phyloP scores from a whole-genome alignment of 176 grass and related monocot genomes.

The Paspalum vaginatum region DNA sequence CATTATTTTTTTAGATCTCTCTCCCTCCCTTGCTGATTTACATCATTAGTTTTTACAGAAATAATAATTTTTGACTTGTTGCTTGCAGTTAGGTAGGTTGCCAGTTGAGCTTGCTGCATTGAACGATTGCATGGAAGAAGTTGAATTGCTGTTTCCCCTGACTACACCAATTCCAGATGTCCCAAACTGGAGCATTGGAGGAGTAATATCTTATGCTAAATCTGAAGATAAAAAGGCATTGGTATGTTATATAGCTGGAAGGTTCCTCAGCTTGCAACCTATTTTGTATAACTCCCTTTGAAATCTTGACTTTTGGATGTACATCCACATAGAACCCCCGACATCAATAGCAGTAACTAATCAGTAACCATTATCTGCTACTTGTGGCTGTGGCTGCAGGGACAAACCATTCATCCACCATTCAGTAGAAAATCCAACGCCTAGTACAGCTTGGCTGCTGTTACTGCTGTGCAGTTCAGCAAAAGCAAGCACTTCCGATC shows the following conservation, averaged over 20 bases:
- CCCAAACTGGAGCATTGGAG: conserved; percentile 33
- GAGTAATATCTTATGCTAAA: conserved; percentile 29
- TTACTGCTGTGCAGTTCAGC: too few species aligned
- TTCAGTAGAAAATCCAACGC: too few species aligned
- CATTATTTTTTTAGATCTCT: neutral
- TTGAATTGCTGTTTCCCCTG: conserved; percentile 29
- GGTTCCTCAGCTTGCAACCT: too few species aligned
- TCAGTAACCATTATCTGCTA: too few species aligned
- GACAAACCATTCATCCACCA: too few species aligned
- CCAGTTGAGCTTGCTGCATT: conserved; percentile 22
- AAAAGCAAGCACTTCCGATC: too few species aligned
- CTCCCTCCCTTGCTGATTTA: neutral
- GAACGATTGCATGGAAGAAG: neutral
- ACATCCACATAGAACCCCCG: too few species aligned
- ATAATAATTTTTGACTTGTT: neutral
- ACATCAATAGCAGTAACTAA: too few species aligned
- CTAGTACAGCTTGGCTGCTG: too few species aligned
- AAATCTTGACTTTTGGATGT: too few species aligned
- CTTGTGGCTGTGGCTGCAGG: too few species aligned
- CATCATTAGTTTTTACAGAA: neutral
- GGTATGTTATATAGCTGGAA: neutral
- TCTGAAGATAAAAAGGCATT: neutral
- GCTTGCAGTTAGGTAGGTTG: neutral
- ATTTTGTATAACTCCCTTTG: too few species aligned
- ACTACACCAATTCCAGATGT: conserved; percentile 28